A percentile compares a stretch with the other conserved stretches of the same genome.
These are phyloP conservation scores for Tulasnella sp. DNA, from an alignment of 768 basidiomycete species.

Conservation along the genomic window DNA sequence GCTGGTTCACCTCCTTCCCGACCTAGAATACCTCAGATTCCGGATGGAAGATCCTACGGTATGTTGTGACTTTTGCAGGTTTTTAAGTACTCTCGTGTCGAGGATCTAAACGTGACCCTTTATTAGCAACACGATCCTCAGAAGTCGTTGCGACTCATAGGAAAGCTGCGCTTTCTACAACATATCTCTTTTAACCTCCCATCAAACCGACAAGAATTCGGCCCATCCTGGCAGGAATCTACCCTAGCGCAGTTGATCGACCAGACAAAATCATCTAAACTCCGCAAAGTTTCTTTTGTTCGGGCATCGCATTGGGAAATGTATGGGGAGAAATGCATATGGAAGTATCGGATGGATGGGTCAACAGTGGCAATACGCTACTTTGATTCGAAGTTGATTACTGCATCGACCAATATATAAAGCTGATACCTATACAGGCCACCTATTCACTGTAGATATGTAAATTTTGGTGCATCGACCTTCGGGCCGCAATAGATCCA, in stretches of 20 bases:
- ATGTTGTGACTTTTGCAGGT: neutral
- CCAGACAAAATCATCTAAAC: neutral
- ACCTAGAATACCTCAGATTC: neutral
- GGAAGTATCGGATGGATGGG: neutral
- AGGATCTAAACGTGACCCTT: neutral
- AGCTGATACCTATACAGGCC: neutral
- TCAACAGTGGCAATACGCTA: neutral
- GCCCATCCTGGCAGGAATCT: neutral
- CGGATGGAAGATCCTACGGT: neutral
- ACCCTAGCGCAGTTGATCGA: neutral
- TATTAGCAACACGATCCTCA: neutral
- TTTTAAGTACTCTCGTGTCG: neutral
- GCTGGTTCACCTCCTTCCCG: neutral
- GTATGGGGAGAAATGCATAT: neutral
- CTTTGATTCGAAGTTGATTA: neutral
- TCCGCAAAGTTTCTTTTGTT: neutral
- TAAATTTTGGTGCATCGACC: neutral
- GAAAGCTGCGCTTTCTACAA: neutral
- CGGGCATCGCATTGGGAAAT: neutral
- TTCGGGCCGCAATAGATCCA: neutral
- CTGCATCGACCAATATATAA: neutral
- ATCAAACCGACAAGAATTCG: neutral
- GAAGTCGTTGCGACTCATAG: neutral
- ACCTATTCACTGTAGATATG: neutral
- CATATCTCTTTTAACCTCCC: neutral